Conservation (phyloP, 225 moss, liverwort and hornwort genomes). For the Antitrichia curtipendula region DNA sequence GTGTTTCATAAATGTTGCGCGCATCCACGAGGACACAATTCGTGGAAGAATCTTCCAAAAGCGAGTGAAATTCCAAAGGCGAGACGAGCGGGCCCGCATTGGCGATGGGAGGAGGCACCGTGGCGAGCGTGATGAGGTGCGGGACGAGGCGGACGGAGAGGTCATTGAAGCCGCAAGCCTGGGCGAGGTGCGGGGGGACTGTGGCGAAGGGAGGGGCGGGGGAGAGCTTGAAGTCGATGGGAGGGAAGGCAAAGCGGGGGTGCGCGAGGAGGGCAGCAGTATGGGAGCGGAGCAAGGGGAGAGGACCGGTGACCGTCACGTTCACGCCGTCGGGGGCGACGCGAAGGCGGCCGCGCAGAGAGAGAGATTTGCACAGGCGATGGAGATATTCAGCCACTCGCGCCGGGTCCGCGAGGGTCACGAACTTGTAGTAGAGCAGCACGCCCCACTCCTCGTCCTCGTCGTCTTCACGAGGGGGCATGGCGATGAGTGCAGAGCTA, state of each 20-base stretch:
- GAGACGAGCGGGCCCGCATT: constrained; percentile 58
- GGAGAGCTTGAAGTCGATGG: constrained; percentile 82
- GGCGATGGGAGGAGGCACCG: constrained; percentile 27
- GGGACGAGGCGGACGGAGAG: constrained; percentile 71
- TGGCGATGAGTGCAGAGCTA: background rate
- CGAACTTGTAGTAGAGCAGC: constrained; percentile 91
- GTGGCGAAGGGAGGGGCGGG: constrained; percentile 18
- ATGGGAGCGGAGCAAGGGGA: constrained; percentile 13
- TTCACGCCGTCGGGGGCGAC: constrained; percentile 78
- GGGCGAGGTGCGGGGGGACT: constrained; percentile 33
- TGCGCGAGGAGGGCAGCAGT: constrained; percentile 30
- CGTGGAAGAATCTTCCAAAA: constrained; percentile 4
- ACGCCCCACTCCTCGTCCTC: constrained; percentile 42
- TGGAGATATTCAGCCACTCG: constrained; percentile 41
- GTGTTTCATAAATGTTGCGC: constrained; percentile 80
- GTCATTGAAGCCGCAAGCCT: constrained; percentile 57
- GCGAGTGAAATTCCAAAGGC: constrained; percentile 53
- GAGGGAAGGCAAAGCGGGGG: constrained; percentile 51
- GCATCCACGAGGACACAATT: constrained; percentile 61
- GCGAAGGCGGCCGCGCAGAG: constrained; percentile 68
- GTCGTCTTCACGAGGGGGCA: background rate
- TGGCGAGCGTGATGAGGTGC: constrained; percentile 67
- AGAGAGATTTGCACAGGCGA: constrained; percentile 29
- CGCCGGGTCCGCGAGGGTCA: constrained; percentile 20
- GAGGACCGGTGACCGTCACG: constrained; percentile 43